A percentile compares a stretch with the other conserved stretches of the same genome.
Conservation (phyloP, 805 yeast genomes). For the Ogataea nakhonphanomensis region DNA sequence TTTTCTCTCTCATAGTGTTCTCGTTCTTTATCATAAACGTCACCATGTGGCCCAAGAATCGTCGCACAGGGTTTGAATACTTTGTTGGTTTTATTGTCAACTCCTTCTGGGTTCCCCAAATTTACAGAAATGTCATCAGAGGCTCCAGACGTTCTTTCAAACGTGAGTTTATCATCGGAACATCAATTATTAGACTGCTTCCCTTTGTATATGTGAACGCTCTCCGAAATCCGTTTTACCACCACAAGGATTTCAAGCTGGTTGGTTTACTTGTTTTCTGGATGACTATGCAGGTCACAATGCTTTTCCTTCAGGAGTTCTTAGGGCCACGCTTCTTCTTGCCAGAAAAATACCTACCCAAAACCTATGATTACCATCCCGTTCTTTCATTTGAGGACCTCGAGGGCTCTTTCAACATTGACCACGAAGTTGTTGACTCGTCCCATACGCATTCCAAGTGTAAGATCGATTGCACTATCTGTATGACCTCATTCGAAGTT, state of each 20-base stretch:
- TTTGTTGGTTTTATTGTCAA: constrained; percentile 47
- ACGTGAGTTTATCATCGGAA: constrained; percentile 75
- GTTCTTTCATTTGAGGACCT: constrained; percentile 54
- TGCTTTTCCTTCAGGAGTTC: constrained; percentile 59
- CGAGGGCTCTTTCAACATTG: constrained; percentile 59
- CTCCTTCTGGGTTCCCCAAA: constrained; percentile 88
- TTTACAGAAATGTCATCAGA: constrained; percentile 67
- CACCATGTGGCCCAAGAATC: constrained; percentile 56
- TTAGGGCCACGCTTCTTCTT: constrained; percentile 83
- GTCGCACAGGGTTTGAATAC: constrained; percentile 58
- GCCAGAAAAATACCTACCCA: constrained; percentile 71
- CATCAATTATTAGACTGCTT: constrained; percentile 54
- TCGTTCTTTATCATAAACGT: constrained; percentile 57
- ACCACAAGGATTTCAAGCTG: constrained; percentile 56
- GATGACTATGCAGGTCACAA: constrained; percentile 54
- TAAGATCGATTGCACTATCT: constrained; percentile 78
- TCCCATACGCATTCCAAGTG: constrained; percentile 36
- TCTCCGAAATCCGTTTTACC: constrained; percentile 62
- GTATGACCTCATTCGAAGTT: constrained; percentile 76
- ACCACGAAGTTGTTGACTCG: constrained; percentile 39
- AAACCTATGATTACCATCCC: constrained; percentile 82
- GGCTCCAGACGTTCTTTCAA: constrained; percentile 64
- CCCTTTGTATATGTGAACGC: constrained; percentile 59
- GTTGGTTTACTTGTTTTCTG: constrained; percentile 48
- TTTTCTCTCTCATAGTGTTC: constrained; percentile 49